A percentile compares a stretch with the other conserved stretches of the same genome.
phyloP scores from a whole-genome alignment of 768 basidiomycete genomes.

The Boletus tomentosulus region DNA sequence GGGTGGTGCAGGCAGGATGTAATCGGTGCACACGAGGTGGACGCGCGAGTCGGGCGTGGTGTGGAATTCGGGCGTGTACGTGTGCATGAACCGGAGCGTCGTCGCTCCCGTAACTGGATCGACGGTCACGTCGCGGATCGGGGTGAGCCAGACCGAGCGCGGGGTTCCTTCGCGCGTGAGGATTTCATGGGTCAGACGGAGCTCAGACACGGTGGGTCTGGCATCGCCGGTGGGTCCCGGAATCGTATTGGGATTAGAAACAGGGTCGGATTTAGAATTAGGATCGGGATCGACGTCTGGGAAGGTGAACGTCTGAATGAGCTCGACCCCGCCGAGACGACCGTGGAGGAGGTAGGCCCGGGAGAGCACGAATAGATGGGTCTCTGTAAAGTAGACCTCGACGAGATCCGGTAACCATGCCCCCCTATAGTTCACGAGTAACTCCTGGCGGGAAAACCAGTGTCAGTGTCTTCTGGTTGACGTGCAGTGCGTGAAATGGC shows the following conservation, averaged over 20 bases:
- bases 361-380: slow-evolving; percentile 15
- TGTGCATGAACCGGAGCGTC: slow-evolving; percentile 22
- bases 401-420: slow-evolving; percentile 20
- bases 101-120: slow-evolving; percentile 9
- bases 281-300: slow-evolving; percentile 6
- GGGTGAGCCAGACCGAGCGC: slow-evolving; percentile 9
- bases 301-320: slow-evolving; percentile 20
- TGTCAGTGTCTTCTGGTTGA: neutral
- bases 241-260: neutral
- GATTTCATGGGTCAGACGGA: slow-evolving; percentile 21
- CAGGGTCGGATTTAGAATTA: neutral
- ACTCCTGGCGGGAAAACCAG: slow-evolving; percentile 1
- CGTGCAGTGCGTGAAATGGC: neutral
- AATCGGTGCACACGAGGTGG: slow-evolving; percentile 16
- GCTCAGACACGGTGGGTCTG: slow-evolving; percentile 1
- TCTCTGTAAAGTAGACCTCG: slow-evolving; percentile 12
- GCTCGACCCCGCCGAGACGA: slow-evolving; percentile 6
- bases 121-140: slow-evolving; percentile 9
- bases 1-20: slow-evolving; percentile 1
- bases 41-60: neutral
- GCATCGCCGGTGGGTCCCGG: neutral
- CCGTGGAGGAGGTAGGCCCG: slow-evolving; percentile 12
- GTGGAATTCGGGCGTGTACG: neutral
- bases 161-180: slow-evolving; percentile 1
- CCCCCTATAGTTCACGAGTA: slow-evolving; percentile 14